Evolutionary conservation across 495 filamentous ascomycete species (phyloP), one percentile per base, ranked within the genome.

Genomic region (Melanomma pulvis-pyrius): DNA sequence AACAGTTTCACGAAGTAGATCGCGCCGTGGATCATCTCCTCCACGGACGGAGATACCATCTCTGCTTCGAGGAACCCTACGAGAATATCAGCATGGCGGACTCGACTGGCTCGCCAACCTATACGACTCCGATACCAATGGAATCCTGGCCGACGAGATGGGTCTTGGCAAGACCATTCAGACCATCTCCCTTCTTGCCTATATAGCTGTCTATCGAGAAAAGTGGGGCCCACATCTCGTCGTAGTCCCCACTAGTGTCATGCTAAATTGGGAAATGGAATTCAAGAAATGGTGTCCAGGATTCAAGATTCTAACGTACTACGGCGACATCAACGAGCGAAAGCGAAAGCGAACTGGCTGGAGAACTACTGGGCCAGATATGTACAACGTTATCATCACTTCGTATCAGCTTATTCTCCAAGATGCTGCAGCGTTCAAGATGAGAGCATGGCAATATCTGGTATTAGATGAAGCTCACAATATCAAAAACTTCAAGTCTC

Each of bases 181-280:
- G 76, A 98, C 96, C 1, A 99, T 99, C 70, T 89, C 96, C 15
- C 80, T 99, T 11, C 81, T 99, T 53, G 96, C 94, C 17, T 93
- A 98, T 75, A 83, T 99, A 36, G 96, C 96, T 24, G 92, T 92
- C 57, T 82, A 96, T 61, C 89, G 96, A 74, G 86, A 91, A 72
- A 86, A 93, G 26, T 99, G 96, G 96, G 96, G 96, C 0, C 92
- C 96, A 0, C 96, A 99, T 81, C 80, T 99, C 22, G 89, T 99
- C 39, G 89, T 99, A 65, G 96, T 99, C 7, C 96, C 96, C 1
- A 98, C 96, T 9, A 97, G 92, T 77, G 96, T 99, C 29, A 97
- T 99, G 82, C 86, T 99, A 56, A 99, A 99, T 74, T 99, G 96
- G 96, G 96, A 98, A 75, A 97, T 97, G 89, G 96, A 99, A 76